Evolutionary conservation across 2,329 filamentous ascomycete genomes (phyloP), one percentile per base, ranked within the genome.

Genomic region (Penicillium oxalicum): DNA sequence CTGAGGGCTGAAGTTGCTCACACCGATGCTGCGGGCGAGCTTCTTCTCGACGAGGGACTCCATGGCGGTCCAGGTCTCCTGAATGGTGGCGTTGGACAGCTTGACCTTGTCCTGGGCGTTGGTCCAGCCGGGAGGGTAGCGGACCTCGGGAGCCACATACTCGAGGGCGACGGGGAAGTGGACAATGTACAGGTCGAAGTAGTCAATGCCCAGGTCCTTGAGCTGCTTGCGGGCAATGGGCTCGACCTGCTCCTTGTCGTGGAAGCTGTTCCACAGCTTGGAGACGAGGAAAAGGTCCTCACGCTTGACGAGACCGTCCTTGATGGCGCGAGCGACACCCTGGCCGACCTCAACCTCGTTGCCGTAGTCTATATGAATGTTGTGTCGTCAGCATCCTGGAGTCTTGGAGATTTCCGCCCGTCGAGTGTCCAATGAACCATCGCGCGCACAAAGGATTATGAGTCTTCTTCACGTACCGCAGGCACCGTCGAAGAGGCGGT

Each of bases 251-350:
- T 91, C 84, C 60, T 77, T 78, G 63, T 91, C 86, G 77, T 95
- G 88, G 81, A 90, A 95, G 58, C 84, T 84, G 76, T 91, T 90
- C 89, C 90, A 95, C 50, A 95, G 84, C 78, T 95, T 95, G 71
- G 86, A 89, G 56, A 91, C 87, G 66, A 95, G 83, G 81, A 95
- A 95, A 67, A 95, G 86, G 25, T 95, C 88, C 71, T 87, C 82
- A 51, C 88, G 85, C 76, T 84, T 89, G 60, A 91, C 87, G 50
- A 91, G 70, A 38, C 87, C 86, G 8, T 93, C 88, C 65, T 85
- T 79, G 72, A 93, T 88, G 62, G 88, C 88, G 59, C 86, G 85
- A 51, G 83, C 81, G 40, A 91, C 78, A 61, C 88, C 88, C 67
- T 90, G 74, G 50, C 87, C 88, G 56, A 80, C 82, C 70, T 90